Percentiles rank a stretch among this genome's conserved stretches.
Evolutionary conservation across 768 basidiomycete genomes (phyloP).

Genomic region (Leccinum obscurum): DNA sequence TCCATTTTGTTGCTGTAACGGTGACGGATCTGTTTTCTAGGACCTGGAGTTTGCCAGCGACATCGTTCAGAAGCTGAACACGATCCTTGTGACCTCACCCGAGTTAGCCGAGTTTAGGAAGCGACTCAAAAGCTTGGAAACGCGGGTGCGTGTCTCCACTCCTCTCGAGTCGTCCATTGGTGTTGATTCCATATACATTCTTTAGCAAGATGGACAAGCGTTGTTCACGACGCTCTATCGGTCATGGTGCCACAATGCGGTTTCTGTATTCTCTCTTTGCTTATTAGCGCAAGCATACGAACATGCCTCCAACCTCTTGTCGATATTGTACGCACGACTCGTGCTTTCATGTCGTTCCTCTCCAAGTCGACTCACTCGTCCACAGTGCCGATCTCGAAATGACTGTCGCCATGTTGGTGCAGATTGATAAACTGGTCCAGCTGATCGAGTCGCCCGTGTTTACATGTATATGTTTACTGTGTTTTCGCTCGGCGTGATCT

Average conservation of each 20-base stretch:
- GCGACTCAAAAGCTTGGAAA: slow-evolving; percentile 89
- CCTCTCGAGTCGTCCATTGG: neutral
- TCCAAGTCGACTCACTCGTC: slow-evolving; percentile 2
- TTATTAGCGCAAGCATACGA: slow-evolving; percentile 98
- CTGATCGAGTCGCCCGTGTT: slow-evolving; percentile 98
- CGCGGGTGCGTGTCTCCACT: slow-evolving; percentile 57
- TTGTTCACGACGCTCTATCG: slow-evolving; percentile 92
- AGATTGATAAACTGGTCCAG: slow-evolving; percentile 97
- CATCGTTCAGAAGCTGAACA: slow-evolving; percentile 96
- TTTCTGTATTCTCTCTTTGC: slow-evolving; percentile 94
- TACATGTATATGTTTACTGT: slow-evolving; percentile 65
- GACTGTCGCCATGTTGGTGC: slow-evolving; percentile 91
- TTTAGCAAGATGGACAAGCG: slow-evolving; percentile 91
- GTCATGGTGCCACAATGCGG: slow-evolving; percentile 99
- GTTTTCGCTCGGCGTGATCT: neutral
- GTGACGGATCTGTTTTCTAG: slow-evolving; percentile 38
- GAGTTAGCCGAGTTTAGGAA: slow-evolving; percentile 95
- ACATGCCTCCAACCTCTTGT: slow-evolving; percentile 93
- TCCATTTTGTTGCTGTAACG: neutral
- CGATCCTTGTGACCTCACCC: slow-evolving; percentile 94
- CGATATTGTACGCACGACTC: slow-evolving; percentile 75
- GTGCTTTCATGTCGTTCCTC: neutral
- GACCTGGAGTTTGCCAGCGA: slow-evolving; percentile 97
- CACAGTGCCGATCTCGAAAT: slow-evolving; percentile 93
- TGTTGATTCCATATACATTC: slow-evolving; percentile 4